Percentiles rank a stretch among this genome's conserved stretches.
Conservation (phyloP, 2,329 filamentous ascomycete genomes). For the Cladosporium colombiae region DNA sequence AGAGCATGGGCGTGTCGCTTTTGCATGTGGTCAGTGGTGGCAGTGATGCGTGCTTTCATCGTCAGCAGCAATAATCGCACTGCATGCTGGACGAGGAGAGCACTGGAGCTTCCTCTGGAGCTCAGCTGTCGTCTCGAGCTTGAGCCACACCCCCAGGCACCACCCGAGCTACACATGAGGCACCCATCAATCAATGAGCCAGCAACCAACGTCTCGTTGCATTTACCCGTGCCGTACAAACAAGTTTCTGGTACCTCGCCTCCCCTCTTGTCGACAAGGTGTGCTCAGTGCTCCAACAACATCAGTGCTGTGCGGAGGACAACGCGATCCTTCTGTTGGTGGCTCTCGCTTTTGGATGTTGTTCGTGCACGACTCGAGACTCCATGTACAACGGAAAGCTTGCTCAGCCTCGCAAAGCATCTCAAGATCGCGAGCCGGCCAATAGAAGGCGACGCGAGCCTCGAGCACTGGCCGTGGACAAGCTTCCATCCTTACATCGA, state of each 20-base stretch:
- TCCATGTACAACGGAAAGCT: neutral
- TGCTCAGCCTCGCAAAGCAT: neutral
- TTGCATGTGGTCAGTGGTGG: neutral
- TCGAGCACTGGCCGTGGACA: neutral
- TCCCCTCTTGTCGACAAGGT: neutral
- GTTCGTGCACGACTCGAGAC: neutral
- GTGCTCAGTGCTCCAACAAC: neutral
- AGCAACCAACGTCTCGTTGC: neutral
- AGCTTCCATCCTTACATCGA: neutral
- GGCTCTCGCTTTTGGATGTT: neutral
- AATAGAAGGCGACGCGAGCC: neutral
- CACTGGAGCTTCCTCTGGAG: neutral
- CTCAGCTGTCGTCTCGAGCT: neutral
- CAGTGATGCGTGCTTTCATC: neutral
- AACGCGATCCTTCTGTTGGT: constrained; percentile 2
- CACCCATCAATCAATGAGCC: neutral
- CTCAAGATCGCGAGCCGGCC: neutral
- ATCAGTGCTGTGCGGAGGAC: neutral
- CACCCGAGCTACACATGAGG: neutral
- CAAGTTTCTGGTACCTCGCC: neutral
- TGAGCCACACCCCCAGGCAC: neutral
- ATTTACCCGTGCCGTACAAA: neutral
- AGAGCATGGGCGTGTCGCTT: neutral
- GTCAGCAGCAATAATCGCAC: neutral
- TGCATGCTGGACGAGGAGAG: neutral